Evolutionary conservation across 345 rosid species (phyloP).

Genomic region (Eucalyptus grandis): DNA sequence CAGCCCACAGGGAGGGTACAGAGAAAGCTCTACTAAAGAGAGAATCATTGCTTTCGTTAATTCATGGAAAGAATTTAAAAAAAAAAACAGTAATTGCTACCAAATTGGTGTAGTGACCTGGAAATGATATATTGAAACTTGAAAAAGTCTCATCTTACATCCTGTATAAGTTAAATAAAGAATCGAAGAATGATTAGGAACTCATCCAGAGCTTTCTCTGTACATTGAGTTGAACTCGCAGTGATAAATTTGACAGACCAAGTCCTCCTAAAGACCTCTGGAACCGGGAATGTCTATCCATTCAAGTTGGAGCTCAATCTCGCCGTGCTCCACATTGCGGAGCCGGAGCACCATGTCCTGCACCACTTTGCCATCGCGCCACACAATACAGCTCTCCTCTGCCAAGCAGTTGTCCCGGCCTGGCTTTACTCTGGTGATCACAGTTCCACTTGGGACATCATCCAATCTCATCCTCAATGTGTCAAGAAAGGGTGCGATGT

Average conservation of each 20-base stretch:
- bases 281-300: conserved; percentile 20
- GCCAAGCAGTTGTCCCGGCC: background rate
- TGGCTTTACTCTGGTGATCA: background rate
- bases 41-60: background rate
- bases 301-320: conserved; percentile 16
- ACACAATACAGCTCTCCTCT: conserved; percentile 1
- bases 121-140: background rate
- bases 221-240: background rate
- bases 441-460: background rate
- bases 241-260: background rate
- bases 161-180: background rate
- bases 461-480: background rate
- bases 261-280: background rate
- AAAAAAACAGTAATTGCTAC: background rate
- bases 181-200: background rate
- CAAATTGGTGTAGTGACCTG: background rate
- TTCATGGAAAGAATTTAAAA: background rate
- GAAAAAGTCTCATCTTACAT: background rate
- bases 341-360: conserved; percentile 3
- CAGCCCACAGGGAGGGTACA: background rate
- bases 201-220: background rate
- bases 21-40: background rate
- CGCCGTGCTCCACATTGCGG: background rate
- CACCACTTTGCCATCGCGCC: background rate
- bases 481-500: background rate